Percentiles rank a stretch among this genome's conserved stretches.
These are phyloP conservation scores for Eucalyptus polybractea DNA, from an alignment of 345 rosid species.

Conservation along the genomic window DNA sequence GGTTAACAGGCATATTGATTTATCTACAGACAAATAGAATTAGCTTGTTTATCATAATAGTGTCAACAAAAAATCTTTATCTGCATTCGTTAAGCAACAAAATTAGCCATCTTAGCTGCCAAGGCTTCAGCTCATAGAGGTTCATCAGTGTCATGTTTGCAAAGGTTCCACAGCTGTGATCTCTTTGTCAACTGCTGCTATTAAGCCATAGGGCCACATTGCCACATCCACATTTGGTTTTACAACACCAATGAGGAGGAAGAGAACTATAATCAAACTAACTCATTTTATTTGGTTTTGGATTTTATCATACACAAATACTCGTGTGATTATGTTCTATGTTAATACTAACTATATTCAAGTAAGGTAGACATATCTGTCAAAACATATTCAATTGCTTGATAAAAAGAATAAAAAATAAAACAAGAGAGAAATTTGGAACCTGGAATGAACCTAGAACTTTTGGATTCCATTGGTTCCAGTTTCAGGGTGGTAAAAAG, in stretches of 20 bases:
- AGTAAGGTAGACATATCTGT: background rate
- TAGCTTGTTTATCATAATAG: background rate
- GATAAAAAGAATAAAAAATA: background rate
- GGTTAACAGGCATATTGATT: background rate
- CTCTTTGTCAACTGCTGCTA: background rate
- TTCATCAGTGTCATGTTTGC: background rate
- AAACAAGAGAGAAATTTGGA: background rate
- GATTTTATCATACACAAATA: background rate
- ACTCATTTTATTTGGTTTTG: background rate
- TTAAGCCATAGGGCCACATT: background rate
- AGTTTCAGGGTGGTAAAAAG: background rate
- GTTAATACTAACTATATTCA: background rate
- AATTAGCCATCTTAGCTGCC: background rate
- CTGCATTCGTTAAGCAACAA: background rate
- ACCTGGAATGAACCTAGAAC: background rate
- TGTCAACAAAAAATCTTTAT: background rate
- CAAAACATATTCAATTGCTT: background rate
- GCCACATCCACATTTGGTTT: background rate
- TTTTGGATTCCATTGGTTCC: background rate
- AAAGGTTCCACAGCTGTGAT: background rate
- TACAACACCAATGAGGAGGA: background rate
- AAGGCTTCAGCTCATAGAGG: background rate
- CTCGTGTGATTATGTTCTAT: background rate
- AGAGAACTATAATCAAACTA: background rate
- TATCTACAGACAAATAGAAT: background rate